Conservation (phyloP, 441 rosid genomes). For the Erysimum pusillum region DNA sequence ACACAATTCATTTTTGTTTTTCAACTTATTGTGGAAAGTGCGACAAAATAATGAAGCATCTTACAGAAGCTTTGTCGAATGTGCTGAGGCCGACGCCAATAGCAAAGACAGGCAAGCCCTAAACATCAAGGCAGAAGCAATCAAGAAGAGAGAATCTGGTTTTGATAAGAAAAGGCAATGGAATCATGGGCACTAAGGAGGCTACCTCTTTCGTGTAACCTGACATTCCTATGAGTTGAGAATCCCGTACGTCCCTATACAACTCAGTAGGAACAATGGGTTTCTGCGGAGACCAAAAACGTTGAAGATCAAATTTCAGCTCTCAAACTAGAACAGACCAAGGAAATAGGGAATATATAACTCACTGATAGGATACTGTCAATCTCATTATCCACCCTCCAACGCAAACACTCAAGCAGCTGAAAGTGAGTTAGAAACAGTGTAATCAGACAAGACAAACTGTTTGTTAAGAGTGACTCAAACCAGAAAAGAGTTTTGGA, state of each 20-base stretch:
- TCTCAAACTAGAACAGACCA: constrained; percentile 5
- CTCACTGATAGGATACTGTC: constrained; percentile 78
- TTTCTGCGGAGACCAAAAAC: constrained; percentile 58
- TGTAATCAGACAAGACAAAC: constrained; percentile 25
- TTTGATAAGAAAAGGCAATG: constrained; percentile 25
- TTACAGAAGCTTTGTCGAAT: constrained; percentile 95
- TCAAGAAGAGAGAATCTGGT: background rate
- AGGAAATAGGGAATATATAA: constrained; percentile 32
- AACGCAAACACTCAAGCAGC: constrained; percentile 84
- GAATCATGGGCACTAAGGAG: constrained; percentile 13
- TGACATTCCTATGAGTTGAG: constrained; percentile 91
- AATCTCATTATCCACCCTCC: constrained; percentile 92
- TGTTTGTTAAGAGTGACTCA: constrained; percentile 4
- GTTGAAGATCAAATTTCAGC: background rate
- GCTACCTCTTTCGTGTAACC: constrained; percentile 98
- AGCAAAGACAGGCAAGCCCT: constrained; percentile 95
- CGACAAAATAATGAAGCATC: constrained; percentile 37
- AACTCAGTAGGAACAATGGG: constrained; percentile 81
- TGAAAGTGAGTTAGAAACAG: constrained; percentile 47
- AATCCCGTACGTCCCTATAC: constrained; percentile 81
- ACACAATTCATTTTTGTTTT: constrained; percentile 4
- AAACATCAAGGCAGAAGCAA: constrained; percentile 42
- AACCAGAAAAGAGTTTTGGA: background rate
- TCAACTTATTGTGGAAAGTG: background rate
- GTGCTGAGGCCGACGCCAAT: constrained; percentile 88